Base-by-base conservation (phyloP, 2,329 filamentous ascomycete genomes). In the Orbilia ellipsospora region DNA sequence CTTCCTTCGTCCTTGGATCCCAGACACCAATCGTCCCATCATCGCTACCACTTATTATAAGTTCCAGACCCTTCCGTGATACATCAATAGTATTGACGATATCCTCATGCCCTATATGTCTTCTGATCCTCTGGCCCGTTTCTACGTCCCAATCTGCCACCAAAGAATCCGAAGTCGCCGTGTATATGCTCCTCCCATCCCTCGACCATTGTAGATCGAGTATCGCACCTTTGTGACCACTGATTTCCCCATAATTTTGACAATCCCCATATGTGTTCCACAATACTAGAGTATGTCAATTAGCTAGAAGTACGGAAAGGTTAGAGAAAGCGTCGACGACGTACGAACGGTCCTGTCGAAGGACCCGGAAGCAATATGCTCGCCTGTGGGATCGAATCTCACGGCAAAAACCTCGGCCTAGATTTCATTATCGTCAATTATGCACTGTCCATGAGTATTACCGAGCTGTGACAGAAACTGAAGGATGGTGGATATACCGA, bases 151-250 rank as follows among this genome's bases (percentile, higher is more conserved):
- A 99, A 82, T 92, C 96, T 45, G 94, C 94, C 31, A 98, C 86
- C 78, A 94, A 92, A 88, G 90, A 94, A 82, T 99, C 95, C 78
- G 95, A 94, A 40, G 94, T 97, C 52, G 94, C 94, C 15, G 79
- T 57, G 74, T 94, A 98, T 61, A 99, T 83, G 50, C 94, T 90
- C 80, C 91, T 89, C 18, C 93, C 96, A 84, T 99, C 95, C 81
- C 95, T 90, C 28, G 95, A 97, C 95, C 95, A 99, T 81, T 97
- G 93, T 54, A 99, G 85, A 82, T 98, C 95, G 26, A 98, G 85
- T 57, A 99, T 85, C 0, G 95, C 95, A 78, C 93, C 93, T 81
- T 92, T 93, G 84, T 99, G 95, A 40, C 95, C 95, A 7, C 86
- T 93, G 62, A 99, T 85, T 28, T 92, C 85, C 74, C 94, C 94